These are phyloP conservation scores for Microglena sp. DNA, from an alignment of 139 green algal genomes.

Conservation along the genomic window DNA sequence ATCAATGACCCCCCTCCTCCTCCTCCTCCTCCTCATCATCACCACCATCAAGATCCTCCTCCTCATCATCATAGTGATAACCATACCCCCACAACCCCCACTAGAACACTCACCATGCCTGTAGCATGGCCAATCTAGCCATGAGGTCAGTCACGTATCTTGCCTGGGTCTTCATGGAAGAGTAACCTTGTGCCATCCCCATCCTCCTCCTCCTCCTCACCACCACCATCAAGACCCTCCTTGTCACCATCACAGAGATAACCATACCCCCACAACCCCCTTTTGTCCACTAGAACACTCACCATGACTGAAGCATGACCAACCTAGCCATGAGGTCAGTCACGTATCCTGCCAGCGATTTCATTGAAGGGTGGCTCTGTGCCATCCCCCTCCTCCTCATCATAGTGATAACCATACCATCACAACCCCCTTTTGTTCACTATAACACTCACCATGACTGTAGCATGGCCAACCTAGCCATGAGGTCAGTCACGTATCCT, in stretches of 20 bases:
- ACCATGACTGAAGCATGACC: constrained; percentile 39
- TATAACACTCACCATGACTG: constrained; percentile 31
- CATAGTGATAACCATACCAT: not conserved
- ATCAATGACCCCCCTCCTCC: no score
- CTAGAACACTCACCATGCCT: no score
- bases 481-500: constrained; percentile 34
- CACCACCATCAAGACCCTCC: no score
- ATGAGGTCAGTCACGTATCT: constrained; percentile 42
- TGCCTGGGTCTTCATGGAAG: constrained; percentile 39
- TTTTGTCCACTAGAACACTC: no score
- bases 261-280: no score
- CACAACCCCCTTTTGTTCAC: not conserved
- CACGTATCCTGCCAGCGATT: constrained; percentile 41
- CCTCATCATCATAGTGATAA: not conserved
- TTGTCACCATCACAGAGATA: not conserved
- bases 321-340: constrained; percentile 32
- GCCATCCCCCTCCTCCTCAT: no score
- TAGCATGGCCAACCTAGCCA: constrained; percentile 35
- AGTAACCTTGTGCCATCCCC: constrained; percentile 39
- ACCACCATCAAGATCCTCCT: no score
- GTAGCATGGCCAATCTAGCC: constrained; percentile 31
- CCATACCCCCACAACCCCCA: no score
- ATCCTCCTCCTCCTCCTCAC: no score
- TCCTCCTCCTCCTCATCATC: no score
- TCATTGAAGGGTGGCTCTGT: constrained; percentile 41